phyloP scores from a whole-genome alignment of 2,329 filamentous ascomycete genomes.

The Fusarium pilosicola region DNA sequence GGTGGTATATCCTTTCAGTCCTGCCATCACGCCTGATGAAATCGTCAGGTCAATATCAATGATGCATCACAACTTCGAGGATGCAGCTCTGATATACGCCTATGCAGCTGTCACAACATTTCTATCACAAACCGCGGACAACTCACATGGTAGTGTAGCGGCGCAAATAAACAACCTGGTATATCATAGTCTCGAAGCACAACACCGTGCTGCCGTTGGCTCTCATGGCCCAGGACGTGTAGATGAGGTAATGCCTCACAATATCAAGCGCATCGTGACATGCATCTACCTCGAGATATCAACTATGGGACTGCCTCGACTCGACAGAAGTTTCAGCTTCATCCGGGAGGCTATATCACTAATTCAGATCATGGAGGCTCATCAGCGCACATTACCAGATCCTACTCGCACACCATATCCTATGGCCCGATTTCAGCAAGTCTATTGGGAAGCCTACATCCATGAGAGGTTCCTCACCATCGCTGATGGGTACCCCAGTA shows the following conservation, averaged over 20 bases:
- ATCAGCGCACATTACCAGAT: conserved; percentile 28
- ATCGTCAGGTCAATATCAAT: conserved; percentile 29
- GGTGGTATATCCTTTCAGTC: conserved; percentile 38
- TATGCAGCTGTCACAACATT: conserved; percentile 38
- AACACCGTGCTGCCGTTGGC: conserved; percentile 43
- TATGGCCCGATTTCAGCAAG: conserved; percentile 50
- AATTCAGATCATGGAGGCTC: conserved; percentile 38
- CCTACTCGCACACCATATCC: conserved; percentile 20
- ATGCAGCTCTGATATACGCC: conserved; percentile 36
- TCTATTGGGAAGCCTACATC: conserved; percentile 67
- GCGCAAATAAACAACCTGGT: conserved; percentile 39
- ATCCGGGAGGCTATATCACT: conserved; percentile 60
- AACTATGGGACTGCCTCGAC: conserved; percentile 58
- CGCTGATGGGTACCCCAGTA: conserved; percentile 56
- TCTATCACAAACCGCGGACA: conserved; percentile 33
- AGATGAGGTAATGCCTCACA: conserved; percentile 52
- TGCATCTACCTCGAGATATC: conserved; percentile 64
- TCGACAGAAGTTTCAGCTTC: conserved; percentile 60
- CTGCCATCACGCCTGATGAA: conserved; percentile 31
- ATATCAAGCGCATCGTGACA: conserved; percentile 59
- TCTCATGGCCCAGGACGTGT: conserved; percentile 48
- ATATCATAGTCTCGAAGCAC: conserved; percentile 43
- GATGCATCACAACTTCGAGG: conserved; percentile 36
- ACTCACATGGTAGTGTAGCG: conserved; percentile 32
- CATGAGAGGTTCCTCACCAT: conserved; percentile 67